These are phyloP conservation scores for Coniochaeta sp. DNA, from an alignment of 2,329 filamentous ascomycete genomes.

Conservation along the genomic window DNA sequence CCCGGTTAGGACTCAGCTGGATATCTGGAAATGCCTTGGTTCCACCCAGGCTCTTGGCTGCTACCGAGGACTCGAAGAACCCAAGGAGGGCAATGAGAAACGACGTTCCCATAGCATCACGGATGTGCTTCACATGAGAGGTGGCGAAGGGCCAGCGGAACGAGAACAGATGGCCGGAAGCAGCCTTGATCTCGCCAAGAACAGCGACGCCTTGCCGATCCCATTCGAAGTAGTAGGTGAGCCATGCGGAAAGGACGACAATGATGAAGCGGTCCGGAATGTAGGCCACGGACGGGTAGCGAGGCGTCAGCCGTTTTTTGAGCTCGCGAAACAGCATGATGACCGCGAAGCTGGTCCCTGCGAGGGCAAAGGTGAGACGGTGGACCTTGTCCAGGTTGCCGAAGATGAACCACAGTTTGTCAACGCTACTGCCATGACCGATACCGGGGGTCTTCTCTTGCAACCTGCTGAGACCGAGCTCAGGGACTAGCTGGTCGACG, in stretches of 20 bases:
- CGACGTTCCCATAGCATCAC: constrained; percentile 79
- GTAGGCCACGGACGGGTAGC: constrained; percentile 75
- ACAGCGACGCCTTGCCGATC: constrained; percentile 73
- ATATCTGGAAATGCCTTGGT: constrained; percentile 68
- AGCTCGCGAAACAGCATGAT: constrained; percentile 89
- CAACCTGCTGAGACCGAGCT: constrained; percentile 66
- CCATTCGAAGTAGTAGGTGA: constrained; percentile 74
- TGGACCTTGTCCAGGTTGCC: constrained; percentile 60
- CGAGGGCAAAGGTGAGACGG: constrained; percentile 66
- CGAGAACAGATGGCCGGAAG: constrained; percentile 62
- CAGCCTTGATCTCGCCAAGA: constrained; percentile 71
- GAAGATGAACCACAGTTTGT: constrained; percentile 77
- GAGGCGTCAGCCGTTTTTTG: constrained; percentile 72
- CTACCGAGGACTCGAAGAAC: constrained; percentile 98
- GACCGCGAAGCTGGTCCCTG: constrained; percentile 70
- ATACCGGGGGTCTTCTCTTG: constrained; percentile 57
- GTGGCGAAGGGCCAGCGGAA: constrained; percentile 82
- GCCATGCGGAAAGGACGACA: constrained; percentile 73
- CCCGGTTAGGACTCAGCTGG: constrained; percentile 80
- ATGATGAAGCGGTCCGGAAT: constrained; percentile 87
- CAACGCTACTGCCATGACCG: constrained; percentile 75
- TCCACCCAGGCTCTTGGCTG: constrained; percentile 79
- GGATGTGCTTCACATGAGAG: constrained; percentile 71
- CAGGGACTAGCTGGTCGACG: constrained; percentile 88
- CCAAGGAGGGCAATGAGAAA: constrained; percentile 91